Conservation (phyloP, 75 land plant genomes). For the Cryptomeria japonica region DNA sequence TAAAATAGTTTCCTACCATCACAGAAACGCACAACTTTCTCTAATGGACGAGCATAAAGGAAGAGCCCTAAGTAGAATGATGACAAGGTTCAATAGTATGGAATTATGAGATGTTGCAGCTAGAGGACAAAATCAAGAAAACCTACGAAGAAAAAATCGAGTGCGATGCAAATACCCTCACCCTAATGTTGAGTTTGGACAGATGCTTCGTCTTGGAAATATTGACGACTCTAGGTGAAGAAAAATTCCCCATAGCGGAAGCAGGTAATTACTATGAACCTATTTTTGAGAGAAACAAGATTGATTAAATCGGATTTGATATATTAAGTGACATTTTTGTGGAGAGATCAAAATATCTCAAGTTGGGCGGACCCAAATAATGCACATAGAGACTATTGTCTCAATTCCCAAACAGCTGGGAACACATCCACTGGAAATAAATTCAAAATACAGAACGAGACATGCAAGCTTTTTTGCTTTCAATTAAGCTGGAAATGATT, state of each 20-base stretch:
- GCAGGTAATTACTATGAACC: constrained; percentile 38
- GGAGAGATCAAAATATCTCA: too few relatives aligned
- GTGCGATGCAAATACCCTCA: constrained; percentile 37
- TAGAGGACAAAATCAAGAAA: constrained; percentile 33
- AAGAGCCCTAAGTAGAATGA: constrained; percentile 38
- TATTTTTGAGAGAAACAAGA: constrained; percentile 28
- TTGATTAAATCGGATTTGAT: constrained; percentile 32
- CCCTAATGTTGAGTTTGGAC: constrained; percentile 50
- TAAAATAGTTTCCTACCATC: constrained; percentile 34
- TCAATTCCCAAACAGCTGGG: too few relatives aligned
- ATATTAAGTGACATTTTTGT: constrained; percentile 60
- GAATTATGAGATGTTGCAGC: constrained; percentile 16
- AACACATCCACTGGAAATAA: too few relatives aligned
- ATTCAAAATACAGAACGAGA: too few relatives aligned
- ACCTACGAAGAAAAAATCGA: constrained; percentile 42
- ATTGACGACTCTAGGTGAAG: constrained; percentile 35
- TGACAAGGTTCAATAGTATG: constrained; percentile 27
- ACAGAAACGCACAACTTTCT: constrained; percentile 21
- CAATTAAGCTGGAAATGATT: too few relatives aligned
- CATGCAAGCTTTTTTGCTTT: too few relatives aligned
- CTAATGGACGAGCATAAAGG: constrained; percentile 53
- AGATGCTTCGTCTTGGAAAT: constrained; percentile 54
- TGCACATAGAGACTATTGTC: too few relatives aligned
- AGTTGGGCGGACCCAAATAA: too few relatives aligned
- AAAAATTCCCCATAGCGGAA: constrained; percentile 8